Evolutionary conservation across 495 filamentous ascomycete species (phyloP), one percentile per base, ranked within the genome.

Genomic region (Corynascus novoguineensis): DNA sequence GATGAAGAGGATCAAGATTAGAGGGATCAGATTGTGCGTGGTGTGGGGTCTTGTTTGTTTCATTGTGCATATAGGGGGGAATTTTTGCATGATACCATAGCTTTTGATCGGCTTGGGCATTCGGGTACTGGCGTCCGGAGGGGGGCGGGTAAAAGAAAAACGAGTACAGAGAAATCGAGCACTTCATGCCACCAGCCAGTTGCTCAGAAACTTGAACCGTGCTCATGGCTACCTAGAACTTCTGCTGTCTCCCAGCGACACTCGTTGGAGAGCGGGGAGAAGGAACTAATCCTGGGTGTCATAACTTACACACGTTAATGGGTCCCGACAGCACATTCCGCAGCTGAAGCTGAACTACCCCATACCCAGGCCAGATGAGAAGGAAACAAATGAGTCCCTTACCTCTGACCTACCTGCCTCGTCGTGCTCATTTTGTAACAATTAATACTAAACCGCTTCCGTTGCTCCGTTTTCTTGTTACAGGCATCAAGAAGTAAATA

Each of bases 361-460:
- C 32, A 3, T 7, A 28, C 17, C 62, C 49, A 38, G 66, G 68
- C 69, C 71, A 73, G 69, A n/a, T n/a, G 3, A 35, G 44, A 35
- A 68, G 71, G 70, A 58, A 60, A 60, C 56, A 60, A 56, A 58
- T 56, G 25, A 59, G 53, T 59, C 63, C 67, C 81, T 86, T 87
- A 87, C 83, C 85, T 86, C 75, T 75, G 79, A 80, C 81, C 81
- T 83, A 85, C 81, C 80, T 83, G 68, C 59, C 69, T 53, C 60
- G 58, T 52, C 54, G 60, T 56, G 32, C 38, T 49, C 24, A 49
- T 56, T 56, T 51, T 21, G 44, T 35, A 57, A 19, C 17, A 21
- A 14, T 29, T 40, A 57, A 41, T 57, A 49, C 47, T 50, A 50
- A 31, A 42, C 35, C 55, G 17, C 27, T 35, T 32, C 35, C 46